Conservation (phyloP, 2,329 filamentous ascomycete species). For the Paecilomyces niveus region DNA sequence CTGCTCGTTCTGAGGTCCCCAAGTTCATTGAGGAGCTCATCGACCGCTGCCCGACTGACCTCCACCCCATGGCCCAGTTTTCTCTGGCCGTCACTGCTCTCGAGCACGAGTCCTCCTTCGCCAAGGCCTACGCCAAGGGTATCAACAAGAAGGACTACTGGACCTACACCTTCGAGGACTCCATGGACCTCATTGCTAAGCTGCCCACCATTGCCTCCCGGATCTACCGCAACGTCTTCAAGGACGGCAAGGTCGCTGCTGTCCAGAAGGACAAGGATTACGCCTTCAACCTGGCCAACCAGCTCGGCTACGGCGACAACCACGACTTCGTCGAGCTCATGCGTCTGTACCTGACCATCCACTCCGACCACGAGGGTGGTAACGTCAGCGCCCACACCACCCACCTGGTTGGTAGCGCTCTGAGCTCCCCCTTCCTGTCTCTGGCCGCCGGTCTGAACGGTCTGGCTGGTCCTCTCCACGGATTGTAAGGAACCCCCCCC, state of each 20-base stretch:
- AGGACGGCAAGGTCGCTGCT: constrained; percentile 95
- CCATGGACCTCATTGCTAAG: constrained; percentile 99
- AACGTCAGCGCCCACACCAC: constrained; percentile 99
- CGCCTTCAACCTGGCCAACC: constrained; percentile 98
- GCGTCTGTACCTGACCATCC: constrained; percentile 98
- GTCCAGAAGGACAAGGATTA: constrained; percentile 99
- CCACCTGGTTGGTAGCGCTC: constrained; percentile 90
- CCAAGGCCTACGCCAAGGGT: constrained; percentile 97
- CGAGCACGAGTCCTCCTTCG: constrained; percentile 95
- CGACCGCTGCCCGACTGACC: constrained; percentile 97
- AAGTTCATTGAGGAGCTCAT: constrained; percentile 99
- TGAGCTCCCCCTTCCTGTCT: constrained; percentile 96
- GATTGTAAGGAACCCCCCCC: constrained; percentile 53
- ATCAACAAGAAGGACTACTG: constrained; percentile 99
- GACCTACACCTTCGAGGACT: constrained; percentile 98
- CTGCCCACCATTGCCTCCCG: constrained; percentile 94
- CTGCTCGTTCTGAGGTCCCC: constrained; percentile 90
- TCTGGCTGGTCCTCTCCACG: constrained; percentile 96
- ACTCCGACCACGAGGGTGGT: constrained; percentile 99
- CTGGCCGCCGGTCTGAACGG: constrained; percentile 95
- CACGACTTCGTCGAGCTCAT: constrained; percentile 96
- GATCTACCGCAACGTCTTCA: constrained; percentile 99
- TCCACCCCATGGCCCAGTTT: constrained; percentile 99
- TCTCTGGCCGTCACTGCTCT: constrained; percentile 95
- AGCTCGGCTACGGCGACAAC: constrained; percentile 94